These are phyloP conservation scores for Aquilaria malaccensis DNA, from an alignment of 345 rosid species.

Conservation along the genomic window DNA sequence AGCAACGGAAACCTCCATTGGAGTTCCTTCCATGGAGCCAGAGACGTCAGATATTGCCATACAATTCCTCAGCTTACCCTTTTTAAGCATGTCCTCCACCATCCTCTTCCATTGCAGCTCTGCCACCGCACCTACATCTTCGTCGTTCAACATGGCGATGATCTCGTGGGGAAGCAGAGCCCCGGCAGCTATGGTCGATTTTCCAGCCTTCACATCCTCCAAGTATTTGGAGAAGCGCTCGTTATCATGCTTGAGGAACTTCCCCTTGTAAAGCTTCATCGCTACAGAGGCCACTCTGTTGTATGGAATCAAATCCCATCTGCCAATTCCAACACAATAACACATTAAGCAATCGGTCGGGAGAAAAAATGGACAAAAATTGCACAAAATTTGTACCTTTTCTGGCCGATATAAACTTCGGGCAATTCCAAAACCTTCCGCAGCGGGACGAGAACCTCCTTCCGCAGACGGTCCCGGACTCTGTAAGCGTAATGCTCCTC, in stretches of 20 bases:
- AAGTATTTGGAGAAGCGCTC: conserved; percentile 29
- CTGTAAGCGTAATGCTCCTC: no score
- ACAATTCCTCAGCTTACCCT: conserved; percentile 43
- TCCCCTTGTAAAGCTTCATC: conserved; percentile 32
- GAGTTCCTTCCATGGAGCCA: conserved; percentile 35
- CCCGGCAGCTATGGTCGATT: conserved; percentile 41
- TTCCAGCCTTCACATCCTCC: conserved; percentile 23
- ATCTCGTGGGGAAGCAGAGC: conserved; percentile 67
- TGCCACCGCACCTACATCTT: conserved; percentile 28
- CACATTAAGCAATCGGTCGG: no score
- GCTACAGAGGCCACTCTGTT: conserved; percentile 41
- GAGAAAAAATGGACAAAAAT: no score
- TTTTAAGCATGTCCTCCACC: conserved; percentile 42
- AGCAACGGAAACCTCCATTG: conserved; percentile 56
- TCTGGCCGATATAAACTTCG: no score
- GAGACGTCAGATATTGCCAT: conserved; percentile 56
- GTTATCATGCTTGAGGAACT: conserved; percentile 28
- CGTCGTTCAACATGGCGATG: conserved; percentile 24
- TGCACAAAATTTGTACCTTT: no score
- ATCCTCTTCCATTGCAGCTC: conserved; percentile 60
- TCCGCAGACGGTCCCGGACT: no score
- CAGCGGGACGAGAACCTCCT: no score
- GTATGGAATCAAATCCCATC: conserved; percentile 16
- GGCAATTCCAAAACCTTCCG: no score
- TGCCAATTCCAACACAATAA: no score